phyloP scores from a whole-genome alignment of 1,139 yeast species.

The Maudiozyma humilis region DNA sequence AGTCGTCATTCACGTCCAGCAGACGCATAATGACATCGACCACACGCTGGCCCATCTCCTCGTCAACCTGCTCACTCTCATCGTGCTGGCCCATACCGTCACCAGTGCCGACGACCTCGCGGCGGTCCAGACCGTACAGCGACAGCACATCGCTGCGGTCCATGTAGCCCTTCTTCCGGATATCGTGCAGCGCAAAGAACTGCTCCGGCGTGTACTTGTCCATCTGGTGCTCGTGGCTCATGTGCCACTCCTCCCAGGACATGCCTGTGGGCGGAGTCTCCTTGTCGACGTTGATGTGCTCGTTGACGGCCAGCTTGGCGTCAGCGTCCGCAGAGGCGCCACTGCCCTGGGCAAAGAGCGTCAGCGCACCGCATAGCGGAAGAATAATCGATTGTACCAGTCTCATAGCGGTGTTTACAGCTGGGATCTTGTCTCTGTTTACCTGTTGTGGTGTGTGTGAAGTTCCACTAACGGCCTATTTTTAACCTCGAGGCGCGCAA shows the following conservation, averaged over 20 bases:
- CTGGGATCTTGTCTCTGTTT: background rate
- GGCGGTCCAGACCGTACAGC: conserved; percentile 70
- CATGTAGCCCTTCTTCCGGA: conserved; percentile 45
- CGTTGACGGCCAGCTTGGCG: background rate
- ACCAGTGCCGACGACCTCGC: conserved; percentile 75
- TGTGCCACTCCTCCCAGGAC: conserved; percentile 79
- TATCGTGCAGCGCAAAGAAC: conserved; percentile 79
- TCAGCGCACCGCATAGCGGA: background rate
- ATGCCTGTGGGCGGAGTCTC: conserved; percentile 42
- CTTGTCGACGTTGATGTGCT: conserved; percentile 23
- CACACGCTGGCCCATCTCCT: conserved; percentile 51
- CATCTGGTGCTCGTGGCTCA: conserved; percentile 78
- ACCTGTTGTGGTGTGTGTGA: background rate
- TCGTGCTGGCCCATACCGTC: conserved; percentile 82
- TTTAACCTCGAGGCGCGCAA: background rate
- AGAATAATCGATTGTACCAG: background rate
- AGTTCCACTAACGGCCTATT: too few species aligned
- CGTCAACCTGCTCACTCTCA: conserved; percentile 49
- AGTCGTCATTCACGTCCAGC: conserved; percentile 63
- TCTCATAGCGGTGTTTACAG: background rate
- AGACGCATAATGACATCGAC: conserved; percentile 46
- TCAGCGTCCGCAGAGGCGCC: background rate
- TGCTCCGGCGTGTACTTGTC: conserved; percentile 65
- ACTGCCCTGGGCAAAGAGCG: background rate
- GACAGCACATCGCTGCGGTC: conserved; percentile 62